Evolutionary conservation across 2,329 filamentous ascomycete genomes (phyloP).

Genomic region (Teratosphaeria destructans): DNA sequence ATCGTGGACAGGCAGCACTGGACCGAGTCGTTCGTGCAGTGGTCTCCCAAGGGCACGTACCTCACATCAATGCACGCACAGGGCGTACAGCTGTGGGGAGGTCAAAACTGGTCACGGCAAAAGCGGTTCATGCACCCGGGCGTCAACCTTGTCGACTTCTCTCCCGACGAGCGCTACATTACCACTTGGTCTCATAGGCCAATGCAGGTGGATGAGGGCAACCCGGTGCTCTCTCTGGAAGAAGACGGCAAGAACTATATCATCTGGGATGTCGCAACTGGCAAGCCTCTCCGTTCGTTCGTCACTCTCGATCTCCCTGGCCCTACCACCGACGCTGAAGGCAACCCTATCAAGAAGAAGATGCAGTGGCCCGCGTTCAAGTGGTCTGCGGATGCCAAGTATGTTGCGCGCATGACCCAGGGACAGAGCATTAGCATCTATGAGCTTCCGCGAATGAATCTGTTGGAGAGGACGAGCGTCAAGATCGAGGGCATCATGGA

Average conservation of each 20-base stretch:
- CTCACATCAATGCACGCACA: constrained; percentile 91
- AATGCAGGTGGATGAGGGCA: constrained; percentile 82
- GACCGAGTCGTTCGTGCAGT: constrained; percentile 97
- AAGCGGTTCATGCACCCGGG: constrained; percentile 91
- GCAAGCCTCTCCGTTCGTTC: constrained; percentile 84
- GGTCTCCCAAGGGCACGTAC: constrained; percentile 91
- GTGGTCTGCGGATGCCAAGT: constrained; percentile 96
- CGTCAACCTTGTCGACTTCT: constrained; percentile 94
- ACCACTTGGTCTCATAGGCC: constrained; percentile 95
- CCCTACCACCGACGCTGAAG: constrained; percentile 49
- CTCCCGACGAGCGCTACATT: constrained; percentile 81
- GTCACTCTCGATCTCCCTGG: constrained; percentile 73
- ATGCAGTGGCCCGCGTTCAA: constrained; percentile 98
- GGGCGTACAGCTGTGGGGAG: constrained; percentile 96
- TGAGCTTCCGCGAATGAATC: constrained; percentile 78
- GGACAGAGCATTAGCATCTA: constrained; percentile 85
- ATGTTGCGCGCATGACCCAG: constrained; percentile 83
- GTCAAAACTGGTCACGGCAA: constrained; percentile 76
- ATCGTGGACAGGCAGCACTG: constrained; percentile 89
- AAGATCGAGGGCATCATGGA: constrained; percentile 96
- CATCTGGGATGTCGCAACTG: constrained; percentile 91
- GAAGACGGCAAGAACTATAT: constrained; percentile 99
- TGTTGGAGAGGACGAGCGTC: constrained; percentile 81
- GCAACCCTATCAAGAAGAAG: constrained; percentile 71
- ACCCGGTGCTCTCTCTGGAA: constrained; percentile 63